phyloP scores from a whole-genome alignment of 129 eudicot genomes.

The Logfia minima region DNA sequence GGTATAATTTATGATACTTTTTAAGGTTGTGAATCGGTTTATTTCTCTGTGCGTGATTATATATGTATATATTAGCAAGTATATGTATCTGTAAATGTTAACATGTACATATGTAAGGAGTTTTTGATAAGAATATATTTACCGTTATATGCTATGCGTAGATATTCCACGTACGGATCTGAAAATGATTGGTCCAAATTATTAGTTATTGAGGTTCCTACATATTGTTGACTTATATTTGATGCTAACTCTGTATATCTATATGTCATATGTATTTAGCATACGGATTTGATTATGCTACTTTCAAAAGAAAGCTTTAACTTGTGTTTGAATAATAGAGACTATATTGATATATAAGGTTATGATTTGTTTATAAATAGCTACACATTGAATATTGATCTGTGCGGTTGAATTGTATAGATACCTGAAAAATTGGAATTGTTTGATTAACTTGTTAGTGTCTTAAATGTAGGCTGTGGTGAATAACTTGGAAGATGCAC shows the following conservation, averaged over 20 bases:
- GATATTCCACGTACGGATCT: background rate
- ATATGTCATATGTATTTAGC: background rate
- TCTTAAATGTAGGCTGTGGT: constrained; percentile 46
- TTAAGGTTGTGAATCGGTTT: background rate
- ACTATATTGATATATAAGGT: background rate
- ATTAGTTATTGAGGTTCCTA: background rate
- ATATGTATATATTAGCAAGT: too few species aligned
- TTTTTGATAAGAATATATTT: background rate
- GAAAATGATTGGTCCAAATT: too few species aligned
- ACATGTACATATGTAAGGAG: background rate
- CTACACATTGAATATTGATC: background rate
- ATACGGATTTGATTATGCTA: background rate
- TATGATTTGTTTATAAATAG: background rate
- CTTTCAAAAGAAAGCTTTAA: background rate
- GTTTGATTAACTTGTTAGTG: background rate
- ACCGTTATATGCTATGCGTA: background rate
- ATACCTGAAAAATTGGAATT: background rate
- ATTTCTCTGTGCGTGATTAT: too few species aligned
- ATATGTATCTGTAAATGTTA: too few species aligned
- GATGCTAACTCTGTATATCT: background rate
- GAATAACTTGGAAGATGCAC: constrained; percentile 64
- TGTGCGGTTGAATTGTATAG: background rate
- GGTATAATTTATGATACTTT: constrained; percentile 24
- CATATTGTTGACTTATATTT: background rate
- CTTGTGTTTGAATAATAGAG: background rate